Percentiles rank a stretch among this genome's conserved stretches.
Conservation (phyloP, 768 basidiomycete species). For the Pleurotus giganteus region DNA sequence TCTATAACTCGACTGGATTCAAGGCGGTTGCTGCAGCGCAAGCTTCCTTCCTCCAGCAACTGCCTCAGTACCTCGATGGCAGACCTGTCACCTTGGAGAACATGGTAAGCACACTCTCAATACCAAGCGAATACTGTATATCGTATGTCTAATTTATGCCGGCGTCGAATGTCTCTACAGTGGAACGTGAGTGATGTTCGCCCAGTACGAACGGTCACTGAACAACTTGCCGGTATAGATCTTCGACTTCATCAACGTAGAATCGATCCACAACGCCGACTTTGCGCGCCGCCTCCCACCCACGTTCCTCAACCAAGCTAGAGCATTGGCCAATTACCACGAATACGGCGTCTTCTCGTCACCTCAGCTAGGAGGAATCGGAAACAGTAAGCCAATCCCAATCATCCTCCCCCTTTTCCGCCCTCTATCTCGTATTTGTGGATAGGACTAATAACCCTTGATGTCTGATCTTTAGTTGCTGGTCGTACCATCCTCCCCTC, state of each 20-base stretch:
- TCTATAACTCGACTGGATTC: slow-evolving; percentile 57
- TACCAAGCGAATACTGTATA: too few species aligned
- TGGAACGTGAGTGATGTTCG: slow-evolving; percentile 32
- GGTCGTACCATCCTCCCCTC: slow-evolving; percentile 62
- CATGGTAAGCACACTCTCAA: slow-evolving; percentile 45
- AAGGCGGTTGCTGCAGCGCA: slow-evolving; percentile 40
- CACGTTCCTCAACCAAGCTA: slow-evolving; percentile 50
- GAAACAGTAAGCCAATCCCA: slow-evolving; percentile 46
- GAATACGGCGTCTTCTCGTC: slow-evolving; percentile 68
- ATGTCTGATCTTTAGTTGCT: slow-evolving; percentile 46
- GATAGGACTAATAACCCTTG: not conserved
- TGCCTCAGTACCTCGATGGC: slow-evolving; percentile 53
- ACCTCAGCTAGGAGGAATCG: slow-evolving; percentile 50
- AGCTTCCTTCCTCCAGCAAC: slow-evolving; percentile 44
- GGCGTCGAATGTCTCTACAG: slow-evolving; percentile 17
- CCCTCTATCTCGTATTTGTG: not conserved
- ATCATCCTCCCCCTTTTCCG: not conserved
- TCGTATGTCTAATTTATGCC: not conserved
- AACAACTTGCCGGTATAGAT: slow-evolving; percentile 35
- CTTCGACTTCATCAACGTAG: slow-evolving; percentile 74
- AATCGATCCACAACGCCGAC: slow-evolving; percentile 60
- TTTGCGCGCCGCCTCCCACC: slow-evolving; percentile 48
- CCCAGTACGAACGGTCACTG: not conserved
- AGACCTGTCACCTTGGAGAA: slow-evolving; percentile 51
- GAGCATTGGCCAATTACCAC: slow-evolving; percentile 68